A percentile compares a stretch with the other conserved stretches of the same genome.
Conservation (phyloP, 75 land plant species). For the Cunninghamia lanceolata region DNA sequence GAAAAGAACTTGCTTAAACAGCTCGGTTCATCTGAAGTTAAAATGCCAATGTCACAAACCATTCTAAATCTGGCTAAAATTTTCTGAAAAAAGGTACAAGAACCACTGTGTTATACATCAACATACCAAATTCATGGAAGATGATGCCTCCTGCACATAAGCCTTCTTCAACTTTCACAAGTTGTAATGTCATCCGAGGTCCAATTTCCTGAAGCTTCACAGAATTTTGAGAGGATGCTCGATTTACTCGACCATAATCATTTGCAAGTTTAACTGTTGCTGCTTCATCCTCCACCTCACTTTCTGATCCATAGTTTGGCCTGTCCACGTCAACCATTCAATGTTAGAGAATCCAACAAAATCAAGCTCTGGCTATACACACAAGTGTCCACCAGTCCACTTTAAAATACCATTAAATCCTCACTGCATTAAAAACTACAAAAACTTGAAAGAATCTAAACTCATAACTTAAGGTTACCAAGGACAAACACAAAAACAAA, state of each 20-base stretch:
- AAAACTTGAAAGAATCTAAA: neutral
- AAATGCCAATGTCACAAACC: neutral
- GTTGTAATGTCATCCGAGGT: conserved; percentile 89
- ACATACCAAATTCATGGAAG: conserved; percentile 83
- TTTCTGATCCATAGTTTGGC: conserved; percentile 85
- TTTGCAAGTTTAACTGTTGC: conserved; percentile 70
- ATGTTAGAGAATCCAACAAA: neutral
- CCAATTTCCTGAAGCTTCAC: conserved; percentile 97
- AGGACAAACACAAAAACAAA: neutral
- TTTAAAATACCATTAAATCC: neutral
- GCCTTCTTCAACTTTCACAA: conserved; percentile 93
- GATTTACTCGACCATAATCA: conserved; percentile 78
- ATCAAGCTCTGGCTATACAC: neutral
- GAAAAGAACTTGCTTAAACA: neutral
- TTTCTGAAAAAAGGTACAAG: neutral
- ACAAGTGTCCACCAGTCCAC: neutral
- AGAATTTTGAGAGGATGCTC: conserved; percentile 91
- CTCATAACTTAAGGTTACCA: neutral
- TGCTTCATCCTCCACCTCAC: conserved; percentile 97
- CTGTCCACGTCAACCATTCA: conserved; percentile 24
- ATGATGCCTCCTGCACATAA: conserved; percentile 90
- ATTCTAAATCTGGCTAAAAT: neutral
- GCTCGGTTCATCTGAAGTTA: neutral
- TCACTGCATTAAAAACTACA: neutral
- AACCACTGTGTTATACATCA: neutral